These are phyloP conservation scores for Acer saccharum DNA, from an alignment of 345 rosid genomes.

Conservation along the genomic window DNA sequence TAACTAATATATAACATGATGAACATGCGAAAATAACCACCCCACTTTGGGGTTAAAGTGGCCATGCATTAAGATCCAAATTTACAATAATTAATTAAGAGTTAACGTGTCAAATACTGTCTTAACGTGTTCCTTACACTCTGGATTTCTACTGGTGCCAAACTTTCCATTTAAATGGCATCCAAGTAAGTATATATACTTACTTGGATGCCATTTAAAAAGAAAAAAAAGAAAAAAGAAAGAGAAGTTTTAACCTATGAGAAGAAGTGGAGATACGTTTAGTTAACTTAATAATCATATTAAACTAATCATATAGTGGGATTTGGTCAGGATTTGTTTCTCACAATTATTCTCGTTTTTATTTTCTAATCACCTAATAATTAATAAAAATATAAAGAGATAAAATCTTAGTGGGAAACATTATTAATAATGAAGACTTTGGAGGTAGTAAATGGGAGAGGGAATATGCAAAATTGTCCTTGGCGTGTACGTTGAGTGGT, in stretches of 20 bases:
- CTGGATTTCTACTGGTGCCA: too few relatives aligned
- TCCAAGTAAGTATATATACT: too few relatives aligned
- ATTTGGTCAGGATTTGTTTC: slow-evolving; percentile 51
- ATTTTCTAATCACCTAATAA: not conserved
- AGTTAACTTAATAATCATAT: slow-evolving; percentile 26
- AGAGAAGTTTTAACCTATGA: slow-evolving; percentile 30
- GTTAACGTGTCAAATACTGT: too few relatives aligned
- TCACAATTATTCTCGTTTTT: slow-evolving; percentile 1
- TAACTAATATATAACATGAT: too few relatives aligned
- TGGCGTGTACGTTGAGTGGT: slow-evolving; percentile 51
- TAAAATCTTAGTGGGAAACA: slow-evolving; percentile 32
- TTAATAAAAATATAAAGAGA: not conserved
- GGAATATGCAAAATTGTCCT: slow-evolving; percentile 41
- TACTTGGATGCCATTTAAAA: too few relatives aligned
- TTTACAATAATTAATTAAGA: too few relatives aligned
- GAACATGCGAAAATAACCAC: too few relatives aligned
- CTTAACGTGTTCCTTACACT: too few relatives aligned
- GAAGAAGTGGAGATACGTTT: slow-evolving; percentile 24
- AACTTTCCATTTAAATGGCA: too few relatives aligned
- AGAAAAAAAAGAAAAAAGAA: too few relatives aligned
- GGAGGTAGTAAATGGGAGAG: slow-evolving; percentile 19
- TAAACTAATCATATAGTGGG: slow-evolving; percentile 43
- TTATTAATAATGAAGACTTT: slow-evolving; percentile 9
- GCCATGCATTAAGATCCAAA: too few relatives aligned
- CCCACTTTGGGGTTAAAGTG: too few relatives aligned